Evolutionary conservation across 2,329 filamentous ascomycete species (phyloP).

Genomic region (Aspergillus tanneri): DNA sequence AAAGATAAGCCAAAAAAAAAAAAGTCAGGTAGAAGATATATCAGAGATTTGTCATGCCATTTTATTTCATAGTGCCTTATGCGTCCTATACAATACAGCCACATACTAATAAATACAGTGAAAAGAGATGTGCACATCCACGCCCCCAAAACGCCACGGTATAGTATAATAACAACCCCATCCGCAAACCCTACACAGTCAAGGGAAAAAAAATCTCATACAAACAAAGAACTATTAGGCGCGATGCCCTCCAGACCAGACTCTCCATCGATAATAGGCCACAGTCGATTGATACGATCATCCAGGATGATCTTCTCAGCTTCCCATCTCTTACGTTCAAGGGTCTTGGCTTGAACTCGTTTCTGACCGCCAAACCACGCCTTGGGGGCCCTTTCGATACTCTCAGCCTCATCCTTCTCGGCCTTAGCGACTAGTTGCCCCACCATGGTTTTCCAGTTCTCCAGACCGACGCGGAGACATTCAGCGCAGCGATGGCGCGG

Average conservation of each 20-base stretch:
- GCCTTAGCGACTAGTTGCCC: constrained; percentile 55
- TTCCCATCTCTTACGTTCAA: constrained; percentile 39
- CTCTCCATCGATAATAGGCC: constrained; percentile 34
- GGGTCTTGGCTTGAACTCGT: constrained; percentile 27
- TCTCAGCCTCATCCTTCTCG: constrained; percentile 37
- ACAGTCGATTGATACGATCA: constrained; percentile 33
- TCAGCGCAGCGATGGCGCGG: constrained; percentile 67
- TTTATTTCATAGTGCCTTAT: too few relatives aligned
- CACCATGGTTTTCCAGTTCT: constrained; percentile 84
- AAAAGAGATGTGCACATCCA: too few relatives aligned
- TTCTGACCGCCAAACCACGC: constrained; percentile 37
- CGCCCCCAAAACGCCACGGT: too few relatives aligned
- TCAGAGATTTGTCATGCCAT: too few relatives aligned
- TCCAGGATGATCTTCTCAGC: constrained; percentile 42
- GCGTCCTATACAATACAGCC: too few relatives aligned
- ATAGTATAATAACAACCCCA: too few relatives aligned
- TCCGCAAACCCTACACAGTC: too few relatives aligned
- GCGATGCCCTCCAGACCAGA: constrained; percentile 28
- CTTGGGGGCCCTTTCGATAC: constrained; percentile 30
- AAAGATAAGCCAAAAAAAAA: background rate
- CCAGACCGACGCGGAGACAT: constrained; percentile 72
- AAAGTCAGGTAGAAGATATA: background rate
- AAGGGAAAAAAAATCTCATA: constrained; percentile 5
- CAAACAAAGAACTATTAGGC: constrained; percentile 32
- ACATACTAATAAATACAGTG: too few relatives aligned